Base-by-base conservation (phyloP, 768 basidiomycete genomes). In the Tulasnella sp. region DNA sequence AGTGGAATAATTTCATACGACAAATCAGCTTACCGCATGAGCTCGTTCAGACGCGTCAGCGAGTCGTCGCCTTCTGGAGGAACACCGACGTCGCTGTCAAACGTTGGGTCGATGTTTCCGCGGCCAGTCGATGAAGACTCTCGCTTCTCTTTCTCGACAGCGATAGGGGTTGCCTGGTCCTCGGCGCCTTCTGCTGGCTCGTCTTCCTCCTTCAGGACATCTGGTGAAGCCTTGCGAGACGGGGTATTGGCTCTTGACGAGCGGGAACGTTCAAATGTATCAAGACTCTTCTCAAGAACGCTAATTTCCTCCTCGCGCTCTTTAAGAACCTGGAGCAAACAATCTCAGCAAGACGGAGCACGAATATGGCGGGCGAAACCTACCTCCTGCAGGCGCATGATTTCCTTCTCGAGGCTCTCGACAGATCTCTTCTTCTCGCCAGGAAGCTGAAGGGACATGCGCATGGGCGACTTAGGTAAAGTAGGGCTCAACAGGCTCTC, bases 241-340 rank as follows among this genome's bases (percentile, higher is more conserved):
- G 48, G 57, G 12, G 23, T 34, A 14, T 37, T 48, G 2, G 50
- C 50, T 15, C 50, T 37, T 2, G 50, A 25, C 15, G 55, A 57
- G 8, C 41, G 27, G 2, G 55, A 48, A 11, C 55, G 40, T 8
- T 57, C 46, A 31, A 45, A 49, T 9, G 55, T 19, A 31, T 21
- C 19, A 59, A 82, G 62, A 17, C 71, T 73, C 36, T 68, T 62
- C 66, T 94, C 92, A 12, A 96, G 75, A 27, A 75, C 69, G 45
- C 75, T 73, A 49, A 98, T 97, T 69, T 98, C 94, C n/a, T 81
- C 75, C 69, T 97, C 94, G 48, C 93, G 78, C 61, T 91, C 86
- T 66, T 82, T 86, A 59, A 98, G 74, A 32, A 91, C 89, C 63
- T 70, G 62, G 5, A 61, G 61, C 46, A 11, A 14, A 23, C 15